Percentiles rank a stretch among this genome's conserved stretches.
Evolutionary conservation across 805 yeast species (phyloP).

Genomic region (Wickerhamiella slavikovae): DNA sequence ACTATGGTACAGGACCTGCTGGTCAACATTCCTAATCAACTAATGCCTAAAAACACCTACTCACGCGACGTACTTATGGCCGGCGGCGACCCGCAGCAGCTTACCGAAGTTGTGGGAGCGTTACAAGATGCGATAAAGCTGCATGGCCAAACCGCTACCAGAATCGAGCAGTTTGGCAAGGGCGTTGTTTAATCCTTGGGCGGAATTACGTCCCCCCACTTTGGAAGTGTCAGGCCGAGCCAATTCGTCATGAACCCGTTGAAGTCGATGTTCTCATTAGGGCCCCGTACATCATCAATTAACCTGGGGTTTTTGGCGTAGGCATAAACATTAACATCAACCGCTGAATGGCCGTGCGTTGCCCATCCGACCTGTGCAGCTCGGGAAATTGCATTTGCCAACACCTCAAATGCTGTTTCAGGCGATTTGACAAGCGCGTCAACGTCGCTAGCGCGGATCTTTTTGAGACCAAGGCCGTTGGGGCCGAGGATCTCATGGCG

Average conservation of each 20-base stretch:
- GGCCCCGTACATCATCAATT: constrained; percentile 25
- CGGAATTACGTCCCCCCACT: too few species aligned
- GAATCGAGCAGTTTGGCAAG: constrained; percentile 17
- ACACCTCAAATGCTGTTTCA: constrained; percentile 22
- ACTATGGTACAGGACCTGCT: constrained; percentile 14
- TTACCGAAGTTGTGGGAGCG: constrained; percentile 9
- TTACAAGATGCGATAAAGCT: constrained; percentile 12
- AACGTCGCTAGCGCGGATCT: constrained; percentile 36
- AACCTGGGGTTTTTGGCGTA: constrained; percentile 29
- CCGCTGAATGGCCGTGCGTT: constrained; percentile 91
- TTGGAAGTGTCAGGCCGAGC: too few species aligned
- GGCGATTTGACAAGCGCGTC: constrained; percentile 20
- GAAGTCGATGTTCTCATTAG: constrained; percentile 71
- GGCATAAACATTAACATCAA: constrained; percentile 83
- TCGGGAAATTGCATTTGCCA: constrained; percentile 53
- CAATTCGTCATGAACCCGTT: constrained; percentile 48
- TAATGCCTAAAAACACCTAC: constrained; percentile 12
- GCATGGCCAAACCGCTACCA: constrained; percentile 11
- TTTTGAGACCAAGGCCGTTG: constrained; percentile 44
- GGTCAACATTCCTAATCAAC: constrained; percentile 11
- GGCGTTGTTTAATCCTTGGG: constrained; percentile 14
- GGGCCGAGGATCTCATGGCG: constrained; percentile 30
- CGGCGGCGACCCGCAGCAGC: constrained; percentile 11
- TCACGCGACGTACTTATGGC: constrained; percentile 10
- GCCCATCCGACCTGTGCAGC: constrained; percentile 92